Evolutionary conservation across 352 stramenopile genomes (phyloP).

Genomic region (Phytophthora parvispora): DNA sequence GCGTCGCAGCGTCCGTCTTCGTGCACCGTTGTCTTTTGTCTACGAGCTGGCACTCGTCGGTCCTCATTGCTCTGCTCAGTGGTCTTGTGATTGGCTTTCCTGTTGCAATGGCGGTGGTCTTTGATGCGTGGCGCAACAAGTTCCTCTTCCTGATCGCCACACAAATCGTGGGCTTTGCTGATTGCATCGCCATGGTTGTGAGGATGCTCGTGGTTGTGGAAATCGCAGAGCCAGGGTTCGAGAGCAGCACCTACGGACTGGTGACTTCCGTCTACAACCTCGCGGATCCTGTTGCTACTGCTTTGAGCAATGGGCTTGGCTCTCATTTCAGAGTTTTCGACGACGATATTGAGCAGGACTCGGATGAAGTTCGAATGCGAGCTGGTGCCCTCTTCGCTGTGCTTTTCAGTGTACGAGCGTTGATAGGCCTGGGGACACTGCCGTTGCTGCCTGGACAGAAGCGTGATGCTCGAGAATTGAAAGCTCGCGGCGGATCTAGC

Average conservation of each 20-base stretch:
- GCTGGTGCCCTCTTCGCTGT: conserved; percentile 65
- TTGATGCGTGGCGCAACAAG: conserved; percentile 69
- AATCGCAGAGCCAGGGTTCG: conserved; percentile 78
- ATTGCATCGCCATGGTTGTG: conserved; percentile 82
- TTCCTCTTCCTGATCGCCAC: conserved; percentile 71
- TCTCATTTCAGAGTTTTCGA: conserved; percentile 71
- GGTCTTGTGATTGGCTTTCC: conserved; percentile 50
- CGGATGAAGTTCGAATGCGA: conserved; percentile 60
- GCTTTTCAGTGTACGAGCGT: conserved; percentile 60
- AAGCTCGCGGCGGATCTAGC: conserved; percentile 54
- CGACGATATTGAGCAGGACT: conserved; percentile 62
- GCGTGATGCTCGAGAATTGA: conserved; percentile 55
- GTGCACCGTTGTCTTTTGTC: conserved; percentile 70
- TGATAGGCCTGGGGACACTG: conserved; percentile 52
- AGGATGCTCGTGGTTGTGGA: conserved; percentile 82
- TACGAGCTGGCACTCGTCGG: conserved; percentile 67
- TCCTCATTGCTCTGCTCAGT: conserved; percentile 56
- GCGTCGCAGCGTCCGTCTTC: conserved; percentile 60
- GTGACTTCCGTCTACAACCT: conserved; percentile 86
- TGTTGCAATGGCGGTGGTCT: conserved; percentile 57
- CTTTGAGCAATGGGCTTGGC: conserved; percentile 69
- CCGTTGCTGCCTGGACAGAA: conserved; percentile 70
- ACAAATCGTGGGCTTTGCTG: conserved; percentile 63
- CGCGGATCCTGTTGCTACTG: conserved; percentile 64
- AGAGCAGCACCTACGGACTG: conserved; percentile 82